These are phyloP conservation scores for Microcyclosporella mali DNA, from an alignment of 2,329 filamentous ascomycete genomes.

Conservation along the genomic window DNA sequence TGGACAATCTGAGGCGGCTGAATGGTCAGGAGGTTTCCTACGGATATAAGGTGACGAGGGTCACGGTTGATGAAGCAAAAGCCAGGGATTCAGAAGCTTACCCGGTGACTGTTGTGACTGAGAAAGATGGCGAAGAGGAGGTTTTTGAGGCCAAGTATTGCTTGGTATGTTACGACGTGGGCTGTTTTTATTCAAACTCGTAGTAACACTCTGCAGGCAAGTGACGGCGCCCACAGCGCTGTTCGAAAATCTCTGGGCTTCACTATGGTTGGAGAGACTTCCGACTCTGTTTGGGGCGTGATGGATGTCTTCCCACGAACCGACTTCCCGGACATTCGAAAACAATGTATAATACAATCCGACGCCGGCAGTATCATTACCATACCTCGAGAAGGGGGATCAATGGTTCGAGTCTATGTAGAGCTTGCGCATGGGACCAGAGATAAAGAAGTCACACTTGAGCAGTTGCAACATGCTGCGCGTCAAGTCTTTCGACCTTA, in stretches of 20 bases:
- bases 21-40: no score
- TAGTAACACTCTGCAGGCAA: no score
- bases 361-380: constrained; percentile 65
- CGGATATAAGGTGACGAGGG: no score
- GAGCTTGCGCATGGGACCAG: constrained; percentile 39
- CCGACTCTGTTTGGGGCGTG: constrained; percentile 25
- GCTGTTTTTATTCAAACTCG: no score
- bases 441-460: constrained; percentile 57
- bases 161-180: no score
- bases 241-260: constrained; percentile 14
- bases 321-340: constrained; percentile 60
- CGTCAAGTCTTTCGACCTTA: constrained; percentile 60
- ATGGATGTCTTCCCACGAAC: constrained; percentile 25
- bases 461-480: constrained; percentile 54
- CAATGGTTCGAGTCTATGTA: constrained; percentile 24
- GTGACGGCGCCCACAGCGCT: constrained; percentile 18
- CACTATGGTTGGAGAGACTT: constrained; percentile 16
- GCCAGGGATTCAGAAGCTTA: no score
- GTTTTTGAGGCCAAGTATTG: no score
- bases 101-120: no score
- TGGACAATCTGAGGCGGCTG: no score
- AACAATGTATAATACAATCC: constrained; percentile 70
- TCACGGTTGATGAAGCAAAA: no score
- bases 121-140: no score
- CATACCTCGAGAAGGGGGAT: constrained; percentile 56